phyloP scores from a whole-genome alignment of 805 yeast species.

The Wickerhamiella azyma region DNA sequence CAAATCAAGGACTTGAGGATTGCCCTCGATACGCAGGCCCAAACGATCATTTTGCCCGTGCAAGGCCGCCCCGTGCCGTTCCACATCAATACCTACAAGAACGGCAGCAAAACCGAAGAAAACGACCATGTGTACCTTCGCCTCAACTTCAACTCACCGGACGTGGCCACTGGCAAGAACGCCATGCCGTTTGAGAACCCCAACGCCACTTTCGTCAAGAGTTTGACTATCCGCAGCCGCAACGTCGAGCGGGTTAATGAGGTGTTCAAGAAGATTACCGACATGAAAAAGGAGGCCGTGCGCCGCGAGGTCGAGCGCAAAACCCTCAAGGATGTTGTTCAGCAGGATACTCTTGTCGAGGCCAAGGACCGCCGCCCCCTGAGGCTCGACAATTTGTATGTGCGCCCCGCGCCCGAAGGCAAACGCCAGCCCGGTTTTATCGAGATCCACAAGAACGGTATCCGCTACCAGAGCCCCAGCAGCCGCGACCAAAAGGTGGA shows the following conservation, averaged over 20 bases:
- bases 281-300: constrained; percentile 79
- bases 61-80: constrained; percentile 96
- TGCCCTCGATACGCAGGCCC: constrained; percentile 76
- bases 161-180: constrained; percentile 57
- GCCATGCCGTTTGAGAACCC: constrained; percentile 89
- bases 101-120: constrained; percentile 90
- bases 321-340: constrained; percentile 85
- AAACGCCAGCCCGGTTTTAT: constrained; percentile 84
- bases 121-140: constrained; percentile 88
- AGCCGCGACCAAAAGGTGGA: constrained; percentile 80
- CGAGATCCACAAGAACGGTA: constrained; percentile 90
- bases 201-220: constrained; percentile 73
- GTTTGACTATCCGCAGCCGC: constrained; percentile 74
- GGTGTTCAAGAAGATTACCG: constrained; percentile 77
- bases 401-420: constrained; percentile 95
- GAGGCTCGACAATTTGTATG: constrained; percentile 75
- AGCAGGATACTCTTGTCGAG: constrained; percentile 78
- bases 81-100: constrained; percentile 86
- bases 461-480: constrained; percentile 78
- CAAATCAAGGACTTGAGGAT: constrained; percentile 69
- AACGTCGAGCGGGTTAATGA: constrained; percentile 87
- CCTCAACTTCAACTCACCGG: constrained; percentile 87
- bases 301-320: constrained; percentile 84
- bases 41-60: constrained; percentile 80
- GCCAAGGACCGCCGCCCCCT: constrained; percentile 71